Evolutionary conservation across 139 green algal genomes (phyloP), one percentile per base, ranked within the genome.

Genomic region (Nannochloris sp.): DNA sequence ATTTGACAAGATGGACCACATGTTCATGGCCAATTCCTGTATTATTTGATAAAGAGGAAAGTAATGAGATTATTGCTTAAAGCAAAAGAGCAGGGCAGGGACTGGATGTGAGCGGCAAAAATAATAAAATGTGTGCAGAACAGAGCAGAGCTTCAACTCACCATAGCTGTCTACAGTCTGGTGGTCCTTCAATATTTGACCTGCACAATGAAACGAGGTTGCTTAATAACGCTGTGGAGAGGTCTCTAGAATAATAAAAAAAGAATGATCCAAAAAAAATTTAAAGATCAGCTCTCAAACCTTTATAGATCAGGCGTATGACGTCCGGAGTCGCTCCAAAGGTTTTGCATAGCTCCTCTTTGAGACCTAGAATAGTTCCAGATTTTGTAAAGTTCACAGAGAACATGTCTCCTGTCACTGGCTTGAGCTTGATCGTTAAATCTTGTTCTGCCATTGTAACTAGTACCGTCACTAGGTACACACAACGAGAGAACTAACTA

Each of bases 281-380:
- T 12, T 45, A 19, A 12, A 45, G 9, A 9, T 45, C 12, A 12
- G 12, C 37, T 12, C 12, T 12, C 37, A 19, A 19, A 45, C 37
- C 92, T 33, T 91, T 91, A 79, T 95, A 98, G 44, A 98, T 97
- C 1, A 98, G 72, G 1, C 91, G 65, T 56, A 97, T 83, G 45
- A 88, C 66, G 0, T 51, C 62, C 0, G 79, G 64, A 2, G 79
- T 30, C 14, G 85, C 72, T 1, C 63, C 54, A 7, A 37, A 61
- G 6, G 77, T 69, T 19, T 68, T 55, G 0, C 63, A 65, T 1
- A 97, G 68, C 5, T 64, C 51, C 27, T 76, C 73, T 64, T 97
- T 97, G 2, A 97, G 55, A 7, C 95, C 85, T 0, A 6, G 19
- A 3, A 97, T 71, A 1, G 76, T 89, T 2, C 14, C 6, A 2